phyloP scores from a whole-genome alignment of 345 rosid genomes.

The Citrus hindsii region DNA sequence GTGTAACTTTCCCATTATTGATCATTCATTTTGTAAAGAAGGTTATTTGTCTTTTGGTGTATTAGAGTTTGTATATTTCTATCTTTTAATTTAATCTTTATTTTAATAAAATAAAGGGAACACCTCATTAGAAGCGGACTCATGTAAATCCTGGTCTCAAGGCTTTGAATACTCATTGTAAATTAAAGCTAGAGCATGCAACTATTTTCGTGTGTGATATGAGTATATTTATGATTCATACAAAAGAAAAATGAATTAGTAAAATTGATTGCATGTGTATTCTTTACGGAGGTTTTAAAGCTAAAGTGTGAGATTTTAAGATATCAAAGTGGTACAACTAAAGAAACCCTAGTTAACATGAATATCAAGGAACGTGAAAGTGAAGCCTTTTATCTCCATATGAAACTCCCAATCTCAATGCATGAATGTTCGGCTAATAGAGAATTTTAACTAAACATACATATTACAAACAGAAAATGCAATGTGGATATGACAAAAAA shows the following conservation, averaged over 20 bases:
- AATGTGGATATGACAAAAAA: not conserved
- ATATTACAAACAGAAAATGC: not conserved
- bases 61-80: too few relatives aligned
- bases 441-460: not conserved
- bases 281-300: not conserved
- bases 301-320: not conserved
- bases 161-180: too few relatives aligned
- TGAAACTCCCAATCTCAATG: not conserved
- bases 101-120: too few relatives aligned
- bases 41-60: too few relatives aligned
- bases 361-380: not conserved
- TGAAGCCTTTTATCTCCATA: not conserved
- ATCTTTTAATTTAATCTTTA: too few relatives aligned
- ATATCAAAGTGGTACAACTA: not conserved
- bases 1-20: too few relatives aligned
- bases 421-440: not conserved
- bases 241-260: not conserved
- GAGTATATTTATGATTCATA: not conserved
- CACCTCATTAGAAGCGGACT: too few relatives aligned
- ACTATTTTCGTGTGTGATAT: not conserved
- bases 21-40: too few relatives aligned
- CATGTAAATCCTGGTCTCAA: too few relatives aligned
- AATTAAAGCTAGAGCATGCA: too few relatives aligned
- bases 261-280: not conserved
- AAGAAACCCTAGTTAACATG: not conserved